A percentile compares a stretch with the other conserved stretches of the same genome.
phyloP scores from a whole-genome alignment of 1,139 yeast species.

The Kodamaea alishanica region DNA sequence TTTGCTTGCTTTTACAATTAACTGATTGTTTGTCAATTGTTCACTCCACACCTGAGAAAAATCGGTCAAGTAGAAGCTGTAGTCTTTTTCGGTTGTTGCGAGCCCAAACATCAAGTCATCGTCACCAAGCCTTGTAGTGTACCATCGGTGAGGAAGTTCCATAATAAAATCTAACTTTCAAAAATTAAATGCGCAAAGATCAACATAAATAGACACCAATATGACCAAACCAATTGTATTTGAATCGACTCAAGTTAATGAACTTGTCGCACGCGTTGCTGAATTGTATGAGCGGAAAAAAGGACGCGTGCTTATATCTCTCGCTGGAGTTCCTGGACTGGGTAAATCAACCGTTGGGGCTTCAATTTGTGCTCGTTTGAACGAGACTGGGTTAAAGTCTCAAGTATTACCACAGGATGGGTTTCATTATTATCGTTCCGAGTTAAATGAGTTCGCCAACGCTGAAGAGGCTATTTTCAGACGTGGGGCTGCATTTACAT shows the following conservation, averaged over 20 bases:
- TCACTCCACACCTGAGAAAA: slow-evolving; percentile 30
- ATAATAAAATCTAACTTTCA: too few relatives aligned
- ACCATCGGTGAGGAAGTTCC: too few relatives aligned
- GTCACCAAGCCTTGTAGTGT: too few relatives aligned
- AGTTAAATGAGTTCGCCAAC: slow-evolving; percentile 50
- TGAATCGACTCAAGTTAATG: slow-evolving; percentile 3
- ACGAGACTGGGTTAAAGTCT: slow-evolving; percentile 16
- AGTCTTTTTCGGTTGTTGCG: too few relatives aligned
- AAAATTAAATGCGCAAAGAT: too few relatives aligned
- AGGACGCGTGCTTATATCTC: slow-evolving; percentile 32
- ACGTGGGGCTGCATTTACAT: slow-evolving; percentile 85
- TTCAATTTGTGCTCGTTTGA: slow-evolving; percentile 19
- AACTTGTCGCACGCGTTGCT: slow-evolving; percentile 6
- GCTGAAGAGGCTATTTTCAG: slow-evolving; percentile 55
- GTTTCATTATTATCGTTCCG: slow-evolving; percentile 63
- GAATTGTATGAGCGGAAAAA: slow-evolving; percentile 3
- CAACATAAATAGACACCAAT: too few relatives aligned
- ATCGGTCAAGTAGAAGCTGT: slow-evolving; percentile 21
- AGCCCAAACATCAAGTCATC: too few relatives aligned
- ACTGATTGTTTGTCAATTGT: slow-evolving; percentile 12
- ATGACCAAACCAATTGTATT: too few relatives aligned
- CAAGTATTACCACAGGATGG: slow-evolving; percentile 65
- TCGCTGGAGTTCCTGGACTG: slow-evolving; percentile 80
- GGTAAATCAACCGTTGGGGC: slow-evolving; percentile 72
- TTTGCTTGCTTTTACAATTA: slow-evolving; percentile 18